Evolutionary conservation across 2,329 filamentous ascomycete genomes (phyloP).

Genomic region (Arthroderma sp.): DNA sequence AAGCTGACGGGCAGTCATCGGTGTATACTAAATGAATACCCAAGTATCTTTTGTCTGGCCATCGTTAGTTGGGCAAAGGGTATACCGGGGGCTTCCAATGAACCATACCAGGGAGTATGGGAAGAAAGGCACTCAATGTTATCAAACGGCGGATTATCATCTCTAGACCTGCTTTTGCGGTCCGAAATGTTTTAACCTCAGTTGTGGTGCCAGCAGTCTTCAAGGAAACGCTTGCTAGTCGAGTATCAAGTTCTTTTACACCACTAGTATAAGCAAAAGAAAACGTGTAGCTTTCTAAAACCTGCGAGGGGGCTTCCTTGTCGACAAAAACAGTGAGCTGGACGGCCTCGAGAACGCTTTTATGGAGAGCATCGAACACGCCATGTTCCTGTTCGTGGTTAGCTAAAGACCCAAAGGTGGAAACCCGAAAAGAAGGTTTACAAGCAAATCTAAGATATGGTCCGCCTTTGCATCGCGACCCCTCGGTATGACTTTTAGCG

Average conservation of each 20-base stretch:
- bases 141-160: conserved; percentile 31
- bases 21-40: conserved; percentile 35
- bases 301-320: conserved; percentile 21
- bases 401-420: neutral
- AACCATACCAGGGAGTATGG: conserved; percentile 30
- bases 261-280: conserved; percentile 31
- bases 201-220: conserved; percentile 18
- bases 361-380: conserved; percentile 34
- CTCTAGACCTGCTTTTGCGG: conserved; percentile 31
- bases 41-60: conserved; percentile 26
- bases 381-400: conserved; percentile 32
- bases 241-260: conserved; percentile 19
- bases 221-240: conserved; percentile 17
- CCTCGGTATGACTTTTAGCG: conserved; percentile 28
- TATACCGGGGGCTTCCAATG: neutral
- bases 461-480: conserved; percentile 30
- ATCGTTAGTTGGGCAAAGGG: conserved; percentile 4
- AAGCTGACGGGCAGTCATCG: conserved; percentile 25
- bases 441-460: conserved; percentile 35
- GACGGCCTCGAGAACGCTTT: conserved; percentile 31
- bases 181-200: conserved; percentile 25
- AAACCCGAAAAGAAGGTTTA: conserved; percentile 15
- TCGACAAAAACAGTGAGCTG: conserved; percentile 35
- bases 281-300: conserved; percentile 40
- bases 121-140: conserved; percentile 25